These are phyloP conservation scores for Microbotryum scabiosae DNA, from an alignment of 1,284 basidiomycete genomes.

Conservation along the genomic window DNA sequence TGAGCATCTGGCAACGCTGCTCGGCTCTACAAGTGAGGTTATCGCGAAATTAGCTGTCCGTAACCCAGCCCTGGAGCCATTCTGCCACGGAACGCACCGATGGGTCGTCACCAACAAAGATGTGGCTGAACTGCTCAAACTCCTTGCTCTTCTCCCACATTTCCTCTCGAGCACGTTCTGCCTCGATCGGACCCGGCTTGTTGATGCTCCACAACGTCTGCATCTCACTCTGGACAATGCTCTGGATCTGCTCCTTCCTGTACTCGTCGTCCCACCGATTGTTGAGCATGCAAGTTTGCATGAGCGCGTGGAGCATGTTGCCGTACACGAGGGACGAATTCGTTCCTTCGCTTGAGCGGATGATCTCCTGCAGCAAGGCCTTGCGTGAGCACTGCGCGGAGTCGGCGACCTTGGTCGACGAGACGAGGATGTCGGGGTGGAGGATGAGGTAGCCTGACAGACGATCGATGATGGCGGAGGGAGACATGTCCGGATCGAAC, in stretches of 20 bases:
- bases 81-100: slow-evolving; percentile 4
- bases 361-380: slow-evolving; percentile 62
- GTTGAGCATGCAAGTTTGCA: slow-evolving; percentile 64
- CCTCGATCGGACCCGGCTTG: background rate
- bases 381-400: slow-evolving; percentile 71
- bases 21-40: too few species aligned
- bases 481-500: slow-evolving; percentile 31
- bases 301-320: slow-evolving; percentile 77
- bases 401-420: slow-evolving; percentile 75
- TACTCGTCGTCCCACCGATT: slow-evolving; percentile 54
- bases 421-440: slow-evolving; percentile 81
- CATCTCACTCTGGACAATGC: slow-evolving; percentile 42
- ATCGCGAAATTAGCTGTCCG: background rate
- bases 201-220: slow-evolving; percentile 21
- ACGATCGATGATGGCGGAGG: slow-evolving; percentile 50
- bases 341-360: slow-evolving; percentile 52
- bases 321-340: slow-evolving; percentile 63
- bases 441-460: slow-evolving; percentile 55
- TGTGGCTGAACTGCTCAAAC: slow-evolving; percentile 17
- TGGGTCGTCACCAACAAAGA: slow-evolving; percentile 13
- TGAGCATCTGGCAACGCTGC: background rate
- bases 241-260: slow-evolving; percentile 52
- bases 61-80: background rate
- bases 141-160: slow-evolving; percentile 33
- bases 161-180: slow-evolving; percentile 28